A percentile compares a stretch with the other conserved stretches of the same genome.
phyloP scores from a whole-genome alignment of 2,329 filamentous ascomycete species.

The Hypoxylon sp. region DNA sequence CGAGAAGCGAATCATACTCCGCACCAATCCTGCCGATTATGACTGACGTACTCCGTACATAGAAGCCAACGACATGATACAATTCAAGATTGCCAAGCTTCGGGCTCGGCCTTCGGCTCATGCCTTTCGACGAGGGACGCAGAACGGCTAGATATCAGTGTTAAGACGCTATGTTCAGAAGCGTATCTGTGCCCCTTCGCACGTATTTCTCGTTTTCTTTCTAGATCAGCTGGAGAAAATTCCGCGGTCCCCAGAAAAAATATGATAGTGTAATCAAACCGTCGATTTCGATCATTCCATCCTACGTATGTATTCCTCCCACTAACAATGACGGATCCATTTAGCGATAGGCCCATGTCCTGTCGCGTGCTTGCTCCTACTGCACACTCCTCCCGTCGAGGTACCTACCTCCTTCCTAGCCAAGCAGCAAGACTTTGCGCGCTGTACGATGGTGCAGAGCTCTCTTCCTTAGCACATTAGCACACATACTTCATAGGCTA shows the following conservation, averaged over 20 bases:
- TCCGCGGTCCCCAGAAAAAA: background rate
- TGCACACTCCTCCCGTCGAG: slow-evolving; percentile 20
- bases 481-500: slow-evolving; percentile 2
- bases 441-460: slow-evolving; percentile 15
- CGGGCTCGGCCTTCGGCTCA: slow-evolving; percentile 23
- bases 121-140: slow-evolving; percentile 1
- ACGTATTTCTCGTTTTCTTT: slow-evolving; percentile 1
- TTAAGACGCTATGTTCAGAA: slow-evolving; percentile 15
- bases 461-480: background rate
- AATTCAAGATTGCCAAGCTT: background rate
- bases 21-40: background rate
- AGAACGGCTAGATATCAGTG: slow-evolving; percentile 25
- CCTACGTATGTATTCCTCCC: background rate
- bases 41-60: background rate
- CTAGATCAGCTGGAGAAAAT: slow-evolving; percentile 6
- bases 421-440: slow-evolving; percentile 15
- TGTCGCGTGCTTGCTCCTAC: slow-evolving; percentile 9
- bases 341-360: slow-evolving; percentile 20
- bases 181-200: slow-evolving; percentile 7
- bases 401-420: background rate
- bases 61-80: background rate
- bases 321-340: slow-evolving; percentile 11
- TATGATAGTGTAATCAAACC: background rate
- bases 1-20: slow-evolving; percentile 1
- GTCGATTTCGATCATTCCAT: background rate